These are phyloP conservation scores for Erodium texanum DNA, from an alignment of 441 rosid genomes.

Conservation along the genomic window DNA sequence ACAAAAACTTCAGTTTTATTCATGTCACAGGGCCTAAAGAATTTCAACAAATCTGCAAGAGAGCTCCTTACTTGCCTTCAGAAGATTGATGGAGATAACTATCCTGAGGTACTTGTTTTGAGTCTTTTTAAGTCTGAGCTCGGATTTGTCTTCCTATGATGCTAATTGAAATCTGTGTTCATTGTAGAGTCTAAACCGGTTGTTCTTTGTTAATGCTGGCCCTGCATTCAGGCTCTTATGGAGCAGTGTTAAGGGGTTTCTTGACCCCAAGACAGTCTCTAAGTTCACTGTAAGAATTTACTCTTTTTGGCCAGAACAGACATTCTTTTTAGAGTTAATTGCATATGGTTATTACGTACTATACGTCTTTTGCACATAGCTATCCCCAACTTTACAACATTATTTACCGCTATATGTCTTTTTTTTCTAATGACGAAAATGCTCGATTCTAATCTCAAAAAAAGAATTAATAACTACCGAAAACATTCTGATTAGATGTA, in stretches of 20 bases:
- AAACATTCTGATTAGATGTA: no score
- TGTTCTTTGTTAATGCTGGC: conserved; percentile 91
- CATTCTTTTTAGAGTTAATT: no score
- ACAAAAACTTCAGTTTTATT: conserved; percentile 9
- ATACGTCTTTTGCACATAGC: no score
- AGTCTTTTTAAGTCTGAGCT: not conserved
- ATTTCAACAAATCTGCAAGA: conserved; percentile 79
- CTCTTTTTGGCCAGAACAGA: no score
- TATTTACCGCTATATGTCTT: no score
- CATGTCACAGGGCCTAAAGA: conserved; percentile 57
- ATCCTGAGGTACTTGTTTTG: conserved; percentile 63
- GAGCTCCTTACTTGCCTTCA: conserved; percentile 65
- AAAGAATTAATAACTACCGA: no score
- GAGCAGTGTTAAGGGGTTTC: conserved; percentile 45
- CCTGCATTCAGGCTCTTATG: conserved; percentile 70
- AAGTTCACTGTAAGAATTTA: conserved; percentile 40
- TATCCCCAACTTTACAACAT: no score
- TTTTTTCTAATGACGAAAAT: no score
- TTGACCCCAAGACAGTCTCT: conserved; percentile 54
- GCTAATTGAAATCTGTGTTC: conserved; percentile 3
- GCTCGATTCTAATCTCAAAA: no score
- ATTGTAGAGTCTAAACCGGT: conserved; percentile 52
- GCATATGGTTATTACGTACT: no score
- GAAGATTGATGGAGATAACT: conserved; percentile 83
- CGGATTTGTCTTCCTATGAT: not conserved